These are phyloP conservation scores for Monilinia laxa DNA, from an alignment of 2,329 filamentous ascomycete genomes.

Conservation along the genomic window DNA sequence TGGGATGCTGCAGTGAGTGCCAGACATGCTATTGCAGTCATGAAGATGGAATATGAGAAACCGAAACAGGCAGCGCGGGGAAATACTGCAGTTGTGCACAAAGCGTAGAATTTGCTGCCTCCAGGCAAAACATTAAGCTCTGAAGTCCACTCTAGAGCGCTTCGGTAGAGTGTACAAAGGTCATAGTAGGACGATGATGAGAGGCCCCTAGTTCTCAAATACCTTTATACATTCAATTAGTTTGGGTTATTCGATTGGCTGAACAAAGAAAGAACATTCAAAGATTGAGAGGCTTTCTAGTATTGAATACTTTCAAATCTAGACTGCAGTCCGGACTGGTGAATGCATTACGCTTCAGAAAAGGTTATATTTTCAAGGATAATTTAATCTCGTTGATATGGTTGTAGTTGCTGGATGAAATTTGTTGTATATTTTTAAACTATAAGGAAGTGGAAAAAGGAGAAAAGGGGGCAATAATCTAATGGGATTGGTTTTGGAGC, in stretches of 20 bases:
- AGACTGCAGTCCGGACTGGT: neutral
- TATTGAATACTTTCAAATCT: no score
- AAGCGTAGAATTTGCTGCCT: neutral
- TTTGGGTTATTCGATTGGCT: no score
- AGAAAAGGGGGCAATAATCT: no score
- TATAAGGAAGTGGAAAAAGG: no score
- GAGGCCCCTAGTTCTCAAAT: no score
- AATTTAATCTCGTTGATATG: neutral
- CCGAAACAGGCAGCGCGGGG: neutral
- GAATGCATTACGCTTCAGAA: no score
- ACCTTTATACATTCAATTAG: no score
- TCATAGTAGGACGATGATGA: no score
- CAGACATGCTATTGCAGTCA: constrained; percentile 8
- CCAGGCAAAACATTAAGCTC: neutral
- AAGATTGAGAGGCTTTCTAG: no score
- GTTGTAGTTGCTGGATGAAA: neutral
- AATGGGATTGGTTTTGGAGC: no score
- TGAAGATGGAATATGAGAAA: constrained; percentile 6
- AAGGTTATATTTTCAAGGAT: neutral
- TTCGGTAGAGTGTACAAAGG: neutral
- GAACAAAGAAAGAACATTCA: no score
- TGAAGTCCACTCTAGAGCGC: neutral
- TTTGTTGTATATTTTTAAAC: no score
- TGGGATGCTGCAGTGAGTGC: constrained; percentile 16
- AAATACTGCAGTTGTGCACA: neutral